Percentiles rank a stretch among this genome's conserved stretches.
Conservation (phyloP, 2,329 filamentous ascomycete genomes). For the Knufia petricola region DNA sequence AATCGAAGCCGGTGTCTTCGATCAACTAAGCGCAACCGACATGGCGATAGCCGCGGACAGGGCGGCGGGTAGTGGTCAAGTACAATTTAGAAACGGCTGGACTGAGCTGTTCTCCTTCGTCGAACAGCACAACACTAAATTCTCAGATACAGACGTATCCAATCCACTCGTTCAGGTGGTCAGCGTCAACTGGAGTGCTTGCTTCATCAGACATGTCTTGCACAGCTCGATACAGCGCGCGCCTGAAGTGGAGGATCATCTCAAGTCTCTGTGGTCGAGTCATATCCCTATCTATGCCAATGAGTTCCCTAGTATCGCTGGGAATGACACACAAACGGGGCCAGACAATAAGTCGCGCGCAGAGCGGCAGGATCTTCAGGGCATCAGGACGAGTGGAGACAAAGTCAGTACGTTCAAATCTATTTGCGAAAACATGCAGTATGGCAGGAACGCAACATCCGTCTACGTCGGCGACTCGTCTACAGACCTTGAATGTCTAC, state of each 20-base stretch:
- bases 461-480: conserved; percentile 7
- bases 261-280: background rate
- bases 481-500: conserved; percentile 8
- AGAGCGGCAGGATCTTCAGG: background rate
- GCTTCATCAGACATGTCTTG: background rate
- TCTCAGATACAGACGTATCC: background rate
- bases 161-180: background rate
- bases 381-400: conserved; percentile 7
- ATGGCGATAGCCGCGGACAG: background rate
- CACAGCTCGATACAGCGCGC: background rate
- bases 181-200: conserved; percentile 9
- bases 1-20: conserved; percentile 2
- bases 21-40: background rate
- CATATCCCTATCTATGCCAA: conserved; percentile 1
- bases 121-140: background rate
- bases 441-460: background rate
- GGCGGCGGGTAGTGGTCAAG: background rate
- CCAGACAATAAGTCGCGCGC: too few relatives aligned
- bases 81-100: conserved; percentile 2
- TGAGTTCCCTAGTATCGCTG: background rate
- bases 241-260: background rate
- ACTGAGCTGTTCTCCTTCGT: background rate
- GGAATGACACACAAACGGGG: background rate
- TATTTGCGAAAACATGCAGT: background rate
- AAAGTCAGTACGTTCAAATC: background rate